Evolutionary conservation across 345 rosid species (phyloP).

Genomic region (Pistacia vera): DNA sequence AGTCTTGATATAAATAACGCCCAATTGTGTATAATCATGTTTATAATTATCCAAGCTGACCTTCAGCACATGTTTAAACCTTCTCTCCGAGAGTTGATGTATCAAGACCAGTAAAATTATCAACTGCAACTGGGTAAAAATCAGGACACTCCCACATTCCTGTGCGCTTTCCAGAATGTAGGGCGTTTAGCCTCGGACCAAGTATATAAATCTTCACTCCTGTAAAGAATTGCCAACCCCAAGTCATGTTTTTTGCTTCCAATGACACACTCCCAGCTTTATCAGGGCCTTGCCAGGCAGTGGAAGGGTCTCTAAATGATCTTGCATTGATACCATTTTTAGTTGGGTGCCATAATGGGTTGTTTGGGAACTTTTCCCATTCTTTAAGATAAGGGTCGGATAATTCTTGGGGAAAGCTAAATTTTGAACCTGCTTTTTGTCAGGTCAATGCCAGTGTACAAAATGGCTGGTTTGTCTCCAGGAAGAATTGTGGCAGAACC

Average conservation of each 20-base stretch:
- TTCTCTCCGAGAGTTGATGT: conserved; percentile 14
- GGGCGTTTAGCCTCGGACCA: conserved; percentile 52
- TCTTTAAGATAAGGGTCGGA: conserved; percentile 51
- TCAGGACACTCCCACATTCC: conserved; percentile 95
- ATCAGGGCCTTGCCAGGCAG: conserved; percentile 50
- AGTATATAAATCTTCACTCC: conserved; percentile 54
- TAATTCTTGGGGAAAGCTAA: conserved; percentile 44
- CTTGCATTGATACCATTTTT: conserved; percentile 33
- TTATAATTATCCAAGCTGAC: conserved; percentile 55
- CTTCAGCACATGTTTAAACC: conserved; percentile 60
- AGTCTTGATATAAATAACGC: conserved; percentile 22
- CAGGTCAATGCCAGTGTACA: conserved; percentile 55
- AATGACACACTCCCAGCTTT: conserved; percentile 36
- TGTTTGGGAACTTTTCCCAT: conserved; percentile 47
- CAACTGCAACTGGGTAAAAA: conserved; percentile 52
- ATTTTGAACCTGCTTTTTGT: conserved; percentile 41
- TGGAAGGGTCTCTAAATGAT: conserved; percentile 60
- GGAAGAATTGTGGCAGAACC: conserved; percentile 58
- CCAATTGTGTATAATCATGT: conserved; percentile 57
- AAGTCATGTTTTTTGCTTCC: conserved; percentile 35
- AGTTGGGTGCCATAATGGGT: conserved; percentile 44
- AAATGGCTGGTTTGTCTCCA: conserved; percentile 33
- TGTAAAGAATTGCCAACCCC: conserved; percentile 54
- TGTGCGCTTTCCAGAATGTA: conserved; percentile 51
- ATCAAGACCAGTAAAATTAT: conserved; percentile 32